Evolutionary conservation across 2,329 filamentous ascomycete species (phyloP).

Genomic region (Drechslerella coelobrocha): DNA sequence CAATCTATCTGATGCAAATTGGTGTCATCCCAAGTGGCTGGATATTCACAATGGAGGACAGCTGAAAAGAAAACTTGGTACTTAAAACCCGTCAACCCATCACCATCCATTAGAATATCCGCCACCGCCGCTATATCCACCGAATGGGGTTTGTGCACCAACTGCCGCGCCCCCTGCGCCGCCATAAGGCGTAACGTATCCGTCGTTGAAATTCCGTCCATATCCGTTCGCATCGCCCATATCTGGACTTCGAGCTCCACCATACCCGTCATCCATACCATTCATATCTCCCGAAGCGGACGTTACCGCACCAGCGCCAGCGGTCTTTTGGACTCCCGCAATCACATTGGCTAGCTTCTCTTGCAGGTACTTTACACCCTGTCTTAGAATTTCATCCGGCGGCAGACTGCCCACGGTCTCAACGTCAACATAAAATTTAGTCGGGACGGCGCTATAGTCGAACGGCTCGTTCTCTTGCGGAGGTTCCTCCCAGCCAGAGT

Average conservation of each 20-base stretch:
- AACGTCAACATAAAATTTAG: constrained; percentile 89
- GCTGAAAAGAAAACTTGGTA: background rate
- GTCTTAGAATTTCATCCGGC: constrained; percentile 85
- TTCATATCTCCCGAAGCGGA: constrained; percentile 57
- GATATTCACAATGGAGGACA: background rate
- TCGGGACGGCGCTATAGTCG: constrained; percentile 85
- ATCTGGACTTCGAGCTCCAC: constrained; percentile 46
- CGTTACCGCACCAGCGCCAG: constrained; percentile 64
- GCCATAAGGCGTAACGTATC: constrained; percentile 54
- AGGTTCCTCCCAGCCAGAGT: constrained; percentile 79
- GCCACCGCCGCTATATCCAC: constrained; percentile 42
- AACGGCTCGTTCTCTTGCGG: constrained; percentile 83
- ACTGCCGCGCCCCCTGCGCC: constrained; percentile 50
- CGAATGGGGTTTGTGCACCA: constrained; percentile 44
- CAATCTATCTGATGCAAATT: constrained; percentile 24
- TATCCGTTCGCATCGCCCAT: constrained; percentile 48
- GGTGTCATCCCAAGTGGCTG: background rate
- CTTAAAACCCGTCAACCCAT: background rate
- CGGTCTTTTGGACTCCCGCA: constrained; percentile 67
- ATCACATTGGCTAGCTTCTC: constrained; percentile 86
- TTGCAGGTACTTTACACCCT: constrained; percentile 87
- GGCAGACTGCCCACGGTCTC: constrained; percentile 87
- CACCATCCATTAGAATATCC: constrained; percentile 49
- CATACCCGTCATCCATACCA: constrained; percentile 53
- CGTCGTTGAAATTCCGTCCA: constrained; percentile 50